These are phyloP conservation scores for Ophiocytium majus DNA, from an alignment of 352 stramenopile species.

Conservation along the genomic window DNA sequence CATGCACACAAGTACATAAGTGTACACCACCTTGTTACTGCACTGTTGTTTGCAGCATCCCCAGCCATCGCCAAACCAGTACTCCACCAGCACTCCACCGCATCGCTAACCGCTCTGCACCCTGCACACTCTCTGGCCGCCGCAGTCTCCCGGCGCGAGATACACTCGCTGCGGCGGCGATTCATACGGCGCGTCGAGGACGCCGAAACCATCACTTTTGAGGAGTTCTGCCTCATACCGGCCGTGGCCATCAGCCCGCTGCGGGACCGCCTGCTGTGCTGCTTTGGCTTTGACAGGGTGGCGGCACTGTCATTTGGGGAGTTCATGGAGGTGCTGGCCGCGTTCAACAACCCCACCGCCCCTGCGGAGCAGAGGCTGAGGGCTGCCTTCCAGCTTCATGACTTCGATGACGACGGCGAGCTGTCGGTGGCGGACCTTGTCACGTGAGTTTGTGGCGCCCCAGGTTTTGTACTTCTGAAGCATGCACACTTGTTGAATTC, in stretches of 20 bases:
- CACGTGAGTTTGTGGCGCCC: background rate
- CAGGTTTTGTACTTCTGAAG: too few relatives aligned
- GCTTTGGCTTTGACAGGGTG: background rate
- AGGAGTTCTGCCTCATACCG: background rate
- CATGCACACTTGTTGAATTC: too few relatives aligned
- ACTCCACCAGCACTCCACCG: background rate
- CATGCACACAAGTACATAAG: background rate
- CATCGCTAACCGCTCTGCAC: background rate
- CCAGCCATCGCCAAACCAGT: background rate
- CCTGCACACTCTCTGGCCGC: background rate
- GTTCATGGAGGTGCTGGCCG: background rate
- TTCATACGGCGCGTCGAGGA: background rate
- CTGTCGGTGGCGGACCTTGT: background rate
- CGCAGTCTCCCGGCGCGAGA: conserved; percentile 6
- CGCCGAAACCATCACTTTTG: background rate
- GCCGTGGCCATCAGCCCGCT: background rate
- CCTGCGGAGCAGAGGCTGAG: background rate
- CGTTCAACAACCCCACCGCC: conserved; percentile 12
- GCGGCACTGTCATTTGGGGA: background rate
- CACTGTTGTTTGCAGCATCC: background rate
- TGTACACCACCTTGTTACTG: background rate
- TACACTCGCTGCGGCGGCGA: background rate
- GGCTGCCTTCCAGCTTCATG: background rate
- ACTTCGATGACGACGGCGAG: conserved; percentile 18
- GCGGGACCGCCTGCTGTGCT: background rate